Evolutionary conservation across 2,329 filamentous ascomycete species (phyloP), one percentile per base, ranked within the genome.

Genomic region (Ophiostoma sp.): DNA sequence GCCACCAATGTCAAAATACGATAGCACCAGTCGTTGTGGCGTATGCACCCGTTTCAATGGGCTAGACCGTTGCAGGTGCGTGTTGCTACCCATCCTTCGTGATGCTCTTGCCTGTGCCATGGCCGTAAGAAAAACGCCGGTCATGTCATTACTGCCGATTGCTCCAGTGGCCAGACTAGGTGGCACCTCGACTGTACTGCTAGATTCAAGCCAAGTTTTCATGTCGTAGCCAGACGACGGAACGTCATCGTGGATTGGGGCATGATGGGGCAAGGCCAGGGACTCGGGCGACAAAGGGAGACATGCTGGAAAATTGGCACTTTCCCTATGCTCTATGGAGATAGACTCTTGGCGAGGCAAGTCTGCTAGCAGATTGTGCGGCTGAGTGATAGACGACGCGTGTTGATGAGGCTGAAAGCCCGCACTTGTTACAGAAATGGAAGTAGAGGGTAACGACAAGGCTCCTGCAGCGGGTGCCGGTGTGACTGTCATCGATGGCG

Each of bases 221-320:
- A 72, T 38, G 47, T 71, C 71, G 55, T 71, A 69, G 41, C 66
- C 64, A 1, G 71, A 70, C 36, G 68, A 71, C 3, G 66, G 65
- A 14, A 69, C 69, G 40, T 67, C 64, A 62, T 52, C 44, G 41
- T 69, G 67, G 14, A 5, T 12, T 1, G 60, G 60, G 3, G n/a
- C 6, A 42, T 63, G 40, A 3, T 16, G 60, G 4, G 12, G 12
- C 36, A 62, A 12, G 27, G 36, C 11, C 12, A n/a, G 14, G 11
- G 36, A 40, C 55, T 14, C 55, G 36, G 12, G 36, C 7, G 40
- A 27, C 7, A 27, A 9, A 4, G 60, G 16, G 7, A n/a, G 49
- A 5, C 45, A 49, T 49, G 12, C 45, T 49, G 45, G 27, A 27
- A 27, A 27, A 27, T 27, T 27, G 27, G 27, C 27, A 27, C 27